phyloP scores from a whole-genome alignment of 768 basidiomycete species.

The Calocybe cyanea region DNA sequence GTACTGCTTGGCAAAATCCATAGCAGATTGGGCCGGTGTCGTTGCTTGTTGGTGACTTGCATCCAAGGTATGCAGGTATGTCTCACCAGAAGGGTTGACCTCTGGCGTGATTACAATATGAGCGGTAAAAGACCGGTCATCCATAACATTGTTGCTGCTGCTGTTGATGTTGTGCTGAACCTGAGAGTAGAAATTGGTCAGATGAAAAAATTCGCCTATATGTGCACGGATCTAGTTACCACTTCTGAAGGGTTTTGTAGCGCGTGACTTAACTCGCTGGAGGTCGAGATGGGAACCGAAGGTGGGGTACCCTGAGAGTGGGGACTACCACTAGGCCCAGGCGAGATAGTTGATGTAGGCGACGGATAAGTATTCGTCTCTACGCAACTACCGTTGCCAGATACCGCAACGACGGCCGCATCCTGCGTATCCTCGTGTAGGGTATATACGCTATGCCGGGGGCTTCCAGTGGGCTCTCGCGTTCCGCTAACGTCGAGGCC shows the following conservation, averaged over 20 bases:
- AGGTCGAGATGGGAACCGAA: conserved; percentile 26
- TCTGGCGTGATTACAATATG: conserved; percentile 5
- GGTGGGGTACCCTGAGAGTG: conserved; percentile 16
- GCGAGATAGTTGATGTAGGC: conserved; percentile 41
- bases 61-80: conserved; percentile 15
- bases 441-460: conserved; percentile 16
- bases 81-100: conserved; percentile 6
- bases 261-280: conserved; percentile 34
- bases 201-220: too few relatives aligned
- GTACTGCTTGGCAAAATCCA: conserved; percentile 15
- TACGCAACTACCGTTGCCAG: conserved; percentile 7
- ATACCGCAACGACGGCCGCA: conserved; percentile 6
- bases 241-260: conserved; percentile 23
- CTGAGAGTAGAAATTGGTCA: neutral
- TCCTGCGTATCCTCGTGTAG: conserved; percentile 23
- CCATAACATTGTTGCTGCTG: neutral
- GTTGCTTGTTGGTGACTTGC: conserved; percentile 8
- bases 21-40: neutral
- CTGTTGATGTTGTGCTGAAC: neutral
- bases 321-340: conserved; percentile 29
- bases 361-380: conserved; percentile 28
- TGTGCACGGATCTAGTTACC: conserved; percentile 14
- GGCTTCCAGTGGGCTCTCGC: conserved; percentile 13
- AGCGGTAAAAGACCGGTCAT: conserved; percentile 1
- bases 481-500: conserved; percentile 35